Evolutionary conservation across 2,329 filamentous ascomycete species (phyloP).

Genomic region (Cryphonectria naterciae): DNA sequence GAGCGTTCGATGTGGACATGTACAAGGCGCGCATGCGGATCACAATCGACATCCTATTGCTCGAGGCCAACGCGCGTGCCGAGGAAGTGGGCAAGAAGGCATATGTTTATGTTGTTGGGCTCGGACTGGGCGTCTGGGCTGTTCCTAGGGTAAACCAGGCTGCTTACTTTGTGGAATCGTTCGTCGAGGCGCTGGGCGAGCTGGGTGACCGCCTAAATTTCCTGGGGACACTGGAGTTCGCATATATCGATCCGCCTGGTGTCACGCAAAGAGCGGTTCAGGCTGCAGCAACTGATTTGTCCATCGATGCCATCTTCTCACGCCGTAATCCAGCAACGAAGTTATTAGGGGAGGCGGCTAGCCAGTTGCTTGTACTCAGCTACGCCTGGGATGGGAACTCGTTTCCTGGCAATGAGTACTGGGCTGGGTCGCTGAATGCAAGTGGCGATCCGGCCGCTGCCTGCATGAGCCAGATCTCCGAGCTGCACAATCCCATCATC

Average conservation of each 20-base stretch:
- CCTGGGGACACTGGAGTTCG: slow-evolving; percentile 14
- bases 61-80: slow-evolving; percentile 38
- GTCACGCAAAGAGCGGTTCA: background rate
- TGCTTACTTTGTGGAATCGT: slow-evolving; percentile 11
- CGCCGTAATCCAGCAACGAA: slow-evolving; percentile 29
- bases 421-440: slow-evolving; percentile 31
- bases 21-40: slow-evolving; percentile 38
- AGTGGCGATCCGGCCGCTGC: slow-evolving; percentile 41
- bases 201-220: background rate
- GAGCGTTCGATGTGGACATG: slow-evolving; percentile 32
- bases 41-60: slow-evolving; percentile 35
- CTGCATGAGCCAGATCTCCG: slow-evolving; percentile 40
- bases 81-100: slow-evolving; percentile 31
- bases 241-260: background rate
- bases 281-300: background rate
- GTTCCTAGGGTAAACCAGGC: slow-evolving; percentile 22
- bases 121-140: slow-evolving; percentile 39
- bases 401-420: slow-evolving; percentile 42
- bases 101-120: slow-evolving; percentile 39
- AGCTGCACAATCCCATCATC: slow-evolving; percentile 40
- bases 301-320: slow-evolving; percentile 12
- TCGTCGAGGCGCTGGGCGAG: slow-evolving; percentile 7
- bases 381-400: slow-evolving; percentile 42
- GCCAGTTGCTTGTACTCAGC: slow-evolving; percentile 37
- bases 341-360: slow-evolving; percentile 27